Evolutionary conservation across 192 early-diverging fungal species (phyloP).

Genomic region (Podila minutissima): DNA sequence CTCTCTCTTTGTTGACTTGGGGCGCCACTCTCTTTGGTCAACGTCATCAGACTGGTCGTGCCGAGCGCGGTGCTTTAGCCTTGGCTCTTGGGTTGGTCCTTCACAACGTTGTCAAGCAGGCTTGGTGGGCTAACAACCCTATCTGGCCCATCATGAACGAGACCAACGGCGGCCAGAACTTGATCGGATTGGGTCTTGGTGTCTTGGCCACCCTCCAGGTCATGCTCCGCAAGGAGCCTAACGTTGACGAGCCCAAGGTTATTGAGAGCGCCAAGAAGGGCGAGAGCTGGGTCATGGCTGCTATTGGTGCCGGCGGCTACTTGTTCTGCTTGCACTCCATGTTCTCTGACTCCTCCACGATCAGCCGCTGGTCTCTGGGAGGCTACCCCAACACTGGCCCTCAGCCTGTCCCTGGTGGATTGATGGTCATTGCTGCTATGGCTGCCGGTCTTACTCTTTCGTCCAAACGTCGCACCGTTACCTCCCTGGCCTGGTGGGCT

Average conservation of each 20-base stretch:
- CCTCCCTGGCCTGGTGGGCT: slow-evolving; percentile 66
- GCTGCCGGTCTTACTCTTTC: slow-evolving; percentile 65
- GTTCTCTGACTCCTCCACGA: slow-evolving; percentile 78
- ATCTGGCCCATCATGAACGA: slow-evolving; percentile 87
- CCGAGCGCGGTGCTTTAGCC: slow-evolving; percentile 71
- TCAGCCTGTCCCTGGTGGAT: slow-evolving; percentile 76
- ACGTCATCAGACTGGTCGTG: slow-evolving; percentile 58
- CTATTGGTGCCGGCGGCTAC: slow-evolving; percentile 70
- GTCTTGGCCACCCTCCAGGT: slow-evolving; percentile 68
- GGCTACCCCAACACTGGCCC: slow-evolving; percentile 83
- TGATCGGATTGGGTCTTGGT: slow-evolving; percentile 68
- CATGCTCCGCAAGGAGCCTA: slow-evolving; percentile 54
- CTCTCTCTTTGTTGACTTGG: slow-evolving; percentile 66
- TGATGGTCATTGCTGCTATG: slow-evolving; percentile 67
- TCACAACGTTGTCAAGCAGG: slow-evolving; percentile 75
- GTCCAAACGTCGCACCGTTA: slow-evolving; percentile 54
- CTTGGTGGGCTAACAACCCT: slow-evolving; percentile 83
- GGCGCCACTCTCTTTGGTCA: slow-evolving; percentile 66
- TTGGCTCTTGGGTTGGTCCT: slow-evolving; percentile 76
- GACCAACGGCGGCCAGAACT: slow-evolving; percentile 77
- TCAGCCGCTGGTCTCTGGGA: slow-evolving; percentile 78
- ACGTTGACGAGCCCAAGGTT: slow-evolving; percentile 22
- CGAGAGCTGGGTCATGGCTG: slow-evolving; percentile 60
- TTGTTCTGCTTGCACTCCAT: slow-evolving; percentile 81
- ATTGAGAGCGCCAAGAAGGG: slow-evolving; percentile 12